phyloP scores from a whole-genome alignment of 306 rosid genomes.

The Trifolium subterraneum region DNA sequence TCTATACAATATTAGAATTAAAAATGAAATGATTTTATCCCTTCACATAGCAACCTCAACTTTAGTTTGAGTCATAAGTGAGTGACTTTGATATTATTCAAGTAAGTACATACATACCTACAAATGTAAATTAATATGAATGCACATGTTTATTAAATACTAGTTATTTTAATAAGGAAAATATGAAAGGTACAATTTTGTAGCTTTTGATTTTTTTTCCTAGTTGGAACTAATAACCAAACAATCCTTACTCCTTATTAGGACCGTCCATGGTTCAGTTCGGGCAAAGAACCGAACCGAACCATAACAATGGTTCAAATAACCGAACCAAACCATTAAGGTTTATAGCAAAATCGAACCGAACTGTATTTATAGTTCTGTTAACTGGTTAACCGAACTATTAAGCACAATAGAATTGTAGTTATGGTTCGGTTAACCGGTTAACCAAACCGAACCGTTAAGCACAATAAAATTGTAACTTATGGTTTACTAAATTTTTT shows the following conservation, averaged over 20 bases:
- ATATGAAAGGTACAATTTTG: slow-evolving; percentile 33
- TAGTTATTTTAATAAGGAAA: slow-evolving; percentile 8
- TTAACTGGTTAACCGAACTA: too few species aligned
- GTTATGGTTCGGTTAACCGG: too few species aligned
- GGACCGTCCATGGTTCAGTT: too few species aligned
- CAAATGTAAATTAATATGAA: not conserved
- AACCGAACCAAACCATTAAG: too few species aligned
- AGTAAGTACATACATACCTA: not conserved
- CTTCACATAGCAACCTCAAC: not conserved
- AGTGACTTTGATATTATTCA: not conserved
- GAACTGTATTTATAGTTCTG: too few species aligned
- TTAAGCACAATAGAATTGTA: too few species aligned
- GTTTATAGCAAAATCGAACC: too few species aligned
- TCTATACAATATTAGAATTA: not conserved
- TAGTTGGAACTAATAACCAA: slow-evolving; percentile 33
- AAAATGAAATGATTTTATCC: not conserved
- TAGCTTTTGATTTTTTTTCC: slow-evolving; percentile 7
- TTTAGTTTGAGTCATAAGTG: not conserved
- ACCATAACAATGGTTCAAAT: too few species aligned
- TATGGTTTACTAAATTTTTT: too few species aligned
- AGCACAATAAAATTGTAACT: too few species aligned
- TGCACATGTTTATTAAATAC: not conserved
- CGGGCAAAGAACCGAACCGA: too few species aligned
- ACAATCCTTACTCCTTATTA: slow-evolving; percentile 39
- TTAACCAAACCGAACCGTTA: too few species aligned